phyloP scores from a whole-genome alignment of 179 eudicot species.

The Corrigiola litoralis region DNA sequence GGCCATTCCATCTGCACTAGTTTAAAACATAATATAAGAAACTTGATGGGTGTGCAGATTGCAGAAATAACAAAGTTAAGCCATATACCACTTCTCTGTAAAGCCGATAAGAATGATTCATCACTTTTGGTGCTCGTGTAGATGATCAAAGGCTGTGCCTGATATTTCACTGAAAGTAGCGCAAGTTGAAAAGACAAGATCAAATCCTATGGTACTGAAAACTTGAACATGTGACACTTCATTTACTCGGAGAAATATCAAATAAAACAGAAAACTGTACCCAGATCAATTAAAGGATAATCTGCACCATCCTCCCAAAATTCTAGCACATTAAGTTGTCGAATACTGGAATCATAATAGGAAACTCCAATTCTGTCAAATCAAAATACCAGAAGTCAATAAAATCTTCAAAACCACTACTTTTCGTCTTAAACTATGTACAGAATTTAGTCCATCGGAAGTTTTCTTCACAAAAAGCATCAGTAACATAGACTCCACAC shows the following conservation, averaged over 20 bases:
- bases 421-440: background rate
- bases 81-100: conserved; percentile 67
- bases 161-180: conserved; percentile 66
- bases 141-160: conserved; percentile 76
- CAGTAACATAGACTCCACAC: background rate
- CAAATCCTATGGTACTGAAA: background rate
- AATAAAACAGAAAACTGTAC: conserved; percentile 31
- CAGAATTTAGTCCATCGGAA: background rate
- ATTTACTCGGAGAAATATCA: background rate
- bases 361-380: conserved; percentile 75
- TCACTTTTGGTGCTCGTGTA: conserved; percentile 93
- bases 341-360: conserved; percentile 66
- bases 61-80: conserved; percentile 1
- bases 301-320: conserved; percentile 86
- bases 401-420: background rate
- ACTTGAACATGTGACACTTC: background rate
- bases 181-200: background rate
- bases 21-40: conserved; percentile 15
- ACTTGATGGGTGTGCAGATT: conserved; percentile 10
- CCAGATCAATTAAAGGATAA: conserved; percentile 73
- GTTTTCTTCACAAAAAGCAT: background rate
- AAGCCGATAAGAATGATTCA: conserved; percentile 70
- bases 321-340: conserved; percentile 88
- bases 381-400: background rate
- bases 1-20: conserved; percentile 56